Percentiles rank a stretch among this genome's conserved stretches.
These are phyloP conservation scores for Lactifluus piperatus DNA, from an alignment of 768 basidiomycete genomes.

Conservation along the genomic window DNA sequence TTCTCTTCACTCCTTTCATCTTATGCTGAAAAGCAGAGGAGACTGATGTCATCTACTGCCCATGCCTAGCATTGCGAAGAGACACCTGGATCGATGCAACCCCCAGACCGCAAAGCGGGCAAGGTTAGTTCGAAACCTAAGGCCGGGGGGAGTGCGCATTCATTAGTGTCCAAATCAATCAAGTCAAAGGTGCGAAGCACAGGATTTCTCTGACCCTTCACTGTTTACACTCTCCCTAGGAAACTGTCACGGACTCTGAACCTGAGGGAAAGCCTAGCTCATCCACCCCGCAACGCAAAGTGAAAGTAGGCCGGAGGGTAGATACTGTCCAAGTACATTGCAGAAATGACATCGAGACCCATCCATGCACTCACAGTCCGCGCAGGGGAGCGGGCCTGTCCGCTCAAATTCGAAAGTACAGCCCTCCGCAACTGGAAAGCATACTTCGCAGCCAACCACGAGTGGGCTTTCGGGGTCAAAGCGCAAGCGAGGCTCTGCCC, in stretches of 20 bases:
- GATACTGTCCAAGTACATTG: background rate
- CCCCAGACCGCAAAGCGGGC: background rate
- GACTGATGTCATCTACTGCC: background rate
- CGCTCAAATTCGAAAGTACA: constrained; percentile 1
- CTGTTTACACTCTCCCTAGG: background rate
- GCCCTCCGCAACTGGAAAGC: background rate
- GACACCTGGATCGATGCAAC: background rate
- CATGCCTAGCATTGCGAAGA: background rate
- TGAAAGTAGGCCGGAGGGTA: background rate
- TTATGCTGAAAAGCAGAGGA: background rate
- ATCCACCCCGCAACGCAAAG: background rate
- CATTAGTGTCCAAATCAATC: background rate
- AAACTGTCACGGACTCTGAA: constrained; percentile 16
- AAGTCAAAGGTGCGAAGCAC: constrained; percentile 10
- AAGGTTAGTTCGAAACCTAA: background rate
- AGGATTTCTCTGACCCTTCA: background rate
- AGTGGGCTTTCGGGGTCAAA: background rate
- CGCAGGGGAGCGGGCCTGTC: background rate
- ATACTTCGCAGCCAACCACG: background rate
- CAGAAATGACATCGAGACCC: background rate
- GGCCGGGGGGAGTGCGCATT: background rate
- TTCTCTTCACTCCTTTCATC: background rate
- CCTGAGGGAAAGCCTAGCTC: background rate
- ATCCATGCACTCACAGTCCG: background rate
- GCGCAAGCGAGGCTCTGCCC: background rate